These are phyloP conservation scores for Graphilbum ipis-grandicollis DNA, from an alignment of 2,329 filamentous ascomycete genomes.

Conservation along the genomic window DNA sequence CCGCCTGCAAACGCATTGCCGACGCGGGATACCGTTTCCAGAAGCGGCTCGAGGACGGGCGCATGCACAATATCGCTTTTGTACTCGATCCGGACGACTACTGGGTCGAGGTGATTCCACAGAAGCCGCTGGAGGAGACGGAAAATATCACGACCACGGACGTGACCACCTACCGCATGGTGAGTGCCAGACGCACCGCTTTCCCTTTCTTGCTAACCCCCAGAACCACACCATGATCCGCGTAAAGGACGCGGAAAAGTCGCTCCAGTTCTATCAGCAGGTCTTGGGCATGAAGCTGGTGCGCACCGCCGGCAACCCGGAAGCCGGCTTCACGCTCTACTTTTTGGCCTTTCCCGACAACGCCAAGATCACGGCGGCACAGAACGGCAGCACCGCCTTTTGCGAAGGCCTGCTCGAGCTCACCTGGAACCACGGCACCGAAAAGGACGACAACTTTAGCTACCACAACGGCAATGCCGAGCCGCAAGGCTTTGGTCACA, in stretches of 20 bases:
- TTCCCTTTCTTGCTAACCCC: background rate
- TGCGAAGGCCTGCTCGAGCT: slow-evolving; percentile 79
- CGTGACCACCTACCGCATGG: slow-evolving; percentile 55
- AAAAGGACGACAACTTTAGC: slow-evolving; percentile 65
- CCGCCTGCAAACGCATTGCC: slow-evolving; percentile 75
- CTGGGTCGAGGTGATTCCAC: slow-evolving; percentile 70
- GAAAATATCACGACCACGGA: slow-evolving; percentile 59
- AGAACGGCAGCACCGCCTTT: slow-evolving; percentile 23
- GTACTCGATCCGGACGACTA: slow-evolving; percentile 76
- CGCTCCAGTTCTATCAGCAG: slow-evolving; percentile 68
- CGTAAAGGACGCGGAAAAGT: slow-evolving; percentile 64
- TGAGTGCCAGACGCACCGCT: no score
- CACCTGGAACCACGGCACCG: slow-evolving; percentile 71
- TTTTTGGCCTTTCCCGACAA: slow-evolving; percentile 66
- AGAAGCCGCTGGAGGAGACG: slow-evolving; percentile 53
- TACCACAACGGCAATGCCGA: slow-evolving; percentile 89
- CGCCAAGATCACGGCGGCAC: slow-evolving; percentile 32
- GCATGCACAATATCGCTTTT: slow-evolving; percentile 80
- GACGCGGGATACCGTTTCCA: slow-evolving; percentile 86
- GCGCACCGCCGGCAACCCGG: slow-evolving; percentile 51
- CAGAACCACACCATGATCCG: slow-evolving; percentile 90
- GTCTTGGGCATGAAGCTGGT: slow-evolving; percentile 76
- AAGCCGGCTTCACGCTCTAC: slow-evolving; percentile 72
- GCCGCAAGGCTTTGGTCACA: slow-evolving; percentile 88
- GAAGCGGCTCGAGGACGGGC: slow-evolving; percentile 81